Evolutionary conservation across 2,329 filamentous ascomycete species (phyloP), one percentile per base, ranked within the genome.

Genomic region (Penicillium sp.): DNA sequence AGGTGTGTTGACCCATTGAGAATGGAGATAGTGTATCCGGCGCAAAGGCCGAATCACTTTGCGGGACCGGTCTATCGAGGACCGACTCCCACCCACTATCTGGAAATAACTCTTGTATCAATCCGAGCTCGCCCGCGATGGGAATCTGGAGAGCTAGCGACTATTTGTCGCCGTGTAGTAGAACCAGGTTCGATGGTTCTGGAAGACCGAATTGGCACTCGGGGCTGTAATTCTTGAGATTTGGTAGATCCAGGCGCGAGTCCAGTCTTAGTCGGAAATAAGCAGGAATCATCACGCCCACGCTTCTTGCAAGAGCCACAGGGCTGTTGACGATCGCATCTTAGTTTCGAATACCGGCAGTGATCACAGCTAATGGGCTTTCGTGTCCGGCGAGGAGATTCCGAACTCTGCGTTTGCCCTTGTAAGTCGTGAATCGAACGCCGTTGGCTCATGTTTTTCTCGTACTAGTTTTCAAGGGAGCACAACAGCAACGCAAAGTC

Each of bases 1-100:
- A 34, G 4, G 60, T 24, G 6, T 16, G n/a, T 8, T 52, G 55
- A 5, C 57, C 57, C 14, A 60, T 24, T 3, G 60, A 55, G 27
- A 62, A 52, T 3, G 62, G 59, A 11, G 46, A 49, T 6, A 38
- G 38, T 18, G 40, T 38, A n/a, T 50, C 47, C 1, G 13, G 7
- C 22, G 29, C 39, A 16, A 16, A 10, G 38, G 21, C 16, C 18
- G 24, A 11, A 44, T 50, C 40, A 29, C n/a, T 16, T 24, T 44
- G 39, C 5, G 48, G 48, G 13, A 11, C 32, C 5, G 48, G 48
- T 24, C 48, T 34, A 38, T 50, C n/a, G 48, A 58, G 43, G 21
- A 53, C 31, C 7, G 29, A n/a, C 44, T 57, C 27, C 54, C 54
- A 47, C 14, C 21, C 16, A 5, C 13, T 36, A 18, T 43, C 40